phyloP scores from a whole-genome alignment of 768 basidiomycete genomes.

The Suillus occidentalis region DNA sequence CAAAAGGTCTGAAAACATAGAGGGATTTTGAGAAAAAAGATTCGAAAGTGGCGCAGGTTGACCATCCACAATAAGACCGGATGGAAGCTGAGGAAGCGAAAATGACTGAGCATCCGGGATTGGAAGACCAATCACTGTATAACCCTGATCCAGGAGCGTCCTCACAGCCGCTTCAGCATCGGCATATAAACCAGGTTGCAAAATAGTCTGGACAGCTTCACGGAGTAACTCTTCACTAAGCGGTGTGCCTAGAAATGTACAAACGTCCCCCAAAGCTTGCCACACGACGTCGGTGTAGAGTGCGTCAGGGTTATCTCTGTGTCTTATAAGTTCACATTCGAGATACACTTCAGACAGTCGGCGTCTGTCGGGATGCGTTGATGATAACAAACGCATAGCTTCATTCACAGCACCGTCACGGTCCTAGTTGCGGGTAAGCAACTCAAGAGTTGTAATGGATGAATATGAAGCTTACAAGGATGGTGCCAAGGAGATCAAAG shows the following conservation, averaged over 20 bases:
- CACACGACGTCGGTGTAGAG: neutral
- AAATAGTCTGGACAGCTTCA: neutral
- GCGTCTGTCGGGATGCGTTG: too few species aligned
- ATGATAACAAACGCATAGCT: too few species aligned
- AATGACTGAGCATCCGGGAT: neutral
- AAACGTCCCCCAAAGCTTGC: neutral
- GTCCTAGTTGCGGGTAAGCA: neutral
- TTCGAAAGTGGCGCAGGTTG: neutral
- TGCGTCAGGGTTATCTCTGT: slow-evolving; percentile 1
- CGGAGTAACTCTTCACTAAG: neutral
- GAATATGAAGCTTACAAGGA: neutral
- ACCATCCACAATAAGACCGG: neutral
- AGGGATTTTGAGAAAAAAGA: neutral
- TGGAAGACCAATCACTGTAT: neutral
- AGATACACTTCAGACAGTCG: neutral
- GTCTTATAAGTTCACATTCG: slow-evolving; percentile 3
- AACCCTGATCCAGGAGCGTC: neutral
- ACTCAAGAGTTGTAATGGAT: neutral
- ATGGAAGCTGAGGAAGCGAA: slow-evolving; percentile 4
- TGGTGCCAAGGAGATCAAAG: slow-evolving; percentile 1
- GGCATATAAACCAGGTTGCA: slow-evolving; percentile 1
- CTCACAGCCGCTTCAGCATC: neutral
- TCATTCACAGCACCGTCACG: neutral
- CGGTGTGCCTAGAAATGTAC: neutral
- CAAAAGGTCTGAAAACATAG: neutral